Evolutionary conservation across 768 basidiomycete species (phyloP).

Genomic region (Tulasnella sp.): DNA sequence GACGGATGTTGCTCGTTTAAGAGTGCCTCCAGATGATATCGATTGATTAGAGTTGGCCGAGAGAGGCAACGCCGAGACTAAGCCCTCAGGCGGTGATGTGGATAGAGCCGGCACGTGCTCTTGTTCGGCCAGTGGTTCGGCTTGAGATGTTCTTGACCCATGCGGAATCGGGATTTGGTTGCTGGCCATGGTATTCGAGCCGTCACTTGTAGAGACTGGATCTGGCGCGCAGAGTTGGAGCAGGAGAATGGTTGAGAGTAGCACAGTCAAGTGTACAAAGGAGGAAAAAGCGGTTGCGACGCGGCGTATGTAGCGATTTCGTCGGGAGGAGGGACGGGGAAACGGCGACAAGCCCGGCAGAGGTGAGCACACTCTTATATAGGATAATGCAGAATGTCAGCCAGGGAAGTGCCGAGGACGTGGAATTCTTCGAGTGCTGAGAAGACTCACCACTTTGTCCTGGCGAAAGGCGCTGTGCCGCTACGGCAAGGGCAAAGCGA

Average conservation of each 20-base stretch:
- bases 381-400: not conserved
- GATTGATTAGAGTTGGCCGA: constrained; percentile 18
- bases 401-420: not conserved
- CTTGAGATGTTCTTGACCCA: not conserved
- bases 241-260: not conserved
- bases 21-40: constrained; percentile 15
- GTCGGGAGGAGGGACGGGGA: not conserved
- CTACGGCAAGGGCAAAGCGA: not conserved
- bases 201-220: not conserved
- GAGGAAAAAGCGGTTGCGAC: not conserved
- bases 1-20: constrained; percentile 1
- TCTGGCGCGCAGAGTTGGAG: not conserved
- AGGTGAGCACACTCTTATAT: not conserved
- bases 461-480: not conserved
- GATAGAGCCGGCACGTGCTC: not conserved
- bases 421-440: not conserved
- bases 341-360: not conserved
- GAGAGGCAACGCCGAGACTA: not conserved
- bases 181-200: not conserved
- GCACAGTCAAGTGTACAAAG: constrained; percentile 2
- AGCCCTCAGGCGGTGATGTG: not conserved
- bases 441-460: not conserved
- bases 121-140: not conserved
- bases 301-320: not conserved
- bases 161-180: not conserved